phyloP scores from a whole-genome alignment of 2,329 filamentous ascomycete species.

The Clarireedia paspali region DNA sequence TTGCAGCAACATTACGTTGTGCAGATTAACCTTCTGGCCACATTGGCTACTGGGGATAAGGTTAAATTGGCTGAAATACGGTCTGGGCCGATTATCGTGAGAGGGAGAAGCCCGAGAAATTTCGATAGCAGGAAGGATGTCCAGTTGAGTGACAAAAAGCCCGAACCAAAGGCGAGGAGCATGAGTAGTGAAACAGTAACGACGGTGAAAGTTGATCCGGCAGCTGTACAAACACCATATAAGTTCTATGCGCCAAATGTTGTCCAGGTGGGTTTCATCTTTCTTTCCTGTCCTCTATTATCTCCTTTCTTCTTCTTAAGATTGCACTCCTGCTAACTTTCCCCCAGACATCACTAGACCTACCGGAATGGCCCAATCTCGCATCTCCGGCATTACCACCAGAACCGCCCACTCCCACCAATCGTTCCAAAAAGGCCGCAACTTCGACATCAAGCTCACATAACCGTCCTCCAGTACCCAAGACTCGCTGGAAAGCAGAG shows the following conservation, averaged over 20 bases:
- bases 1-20: conserved; percentile 93
- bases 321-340: not conserved
- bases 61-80: conserved; percentile 75
- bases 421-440: conserved; percentile 17
- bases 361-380: conserved; percentile 23
- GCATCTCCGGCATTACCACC: conserved; percentile 6
- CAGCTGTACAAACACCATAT: conserved; percentile 17
- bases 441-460: conserved; percentile 11
- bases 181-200: conserved; percentile 17
- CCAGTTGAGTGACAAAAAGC: conserved; percentile 43
- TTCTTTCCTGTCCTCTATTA: not conserved
- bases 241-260: conserved; percentile 24
- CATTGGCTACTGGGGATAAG: conserved; percentile 56
- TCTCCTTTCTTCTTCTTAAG: no score
- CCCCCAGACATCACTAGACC: conserved; percentile 21
- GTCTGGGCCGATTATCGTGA: conserved; percentile 90
- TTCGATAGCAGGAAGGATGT: conserved; percentile 88
- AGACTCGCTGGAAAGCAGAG: conserved; percentile 28
- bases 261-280: conserved; percentile 20
- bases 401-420: conserved; percentile 10
- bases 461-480: conserved; percentile 24
- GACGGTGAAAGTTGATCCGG: conserved; percentile 24
- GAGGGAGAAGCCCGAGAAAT: conserved; percentile 85
- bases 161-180: conserved; percentile 23
- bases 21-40: conserved; percentile 74